phyloP scores from a whole-genome alignment of 768 basidiomycete species.

The Pilatotrama ljubarskyi region DNA sequence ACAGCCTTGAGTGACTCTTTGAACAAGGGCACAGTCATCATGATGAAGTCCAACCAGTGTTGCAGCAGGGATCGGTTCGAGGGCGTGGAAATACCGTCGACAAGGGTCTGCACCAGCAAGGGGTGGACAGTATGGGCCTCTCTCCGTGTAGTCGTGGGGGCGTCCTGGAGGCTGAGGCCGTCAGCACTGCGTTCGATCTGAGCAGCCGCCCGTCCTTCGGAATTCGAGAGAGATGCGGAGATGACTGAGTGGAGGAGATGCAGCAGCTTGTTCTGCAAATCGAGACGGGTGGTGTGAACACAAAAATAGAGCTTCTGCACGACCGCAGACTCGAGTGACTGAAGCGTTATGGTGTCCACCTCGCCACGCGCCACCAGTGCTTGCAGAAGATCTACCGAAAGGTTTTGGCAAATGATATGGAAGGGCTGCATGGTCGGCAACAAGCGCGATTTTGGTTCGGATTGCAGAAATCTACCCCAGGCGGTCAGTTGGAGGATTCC shows the following conservation, averaged over 20 bases:
- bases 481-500: neutral
- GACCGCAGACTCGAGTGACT: slow-evolving; percentile 67
- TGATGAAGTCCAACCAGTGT: slow-evolving; percentile 95
- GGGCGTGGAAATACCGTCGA: slow-evolving; percentile 72
- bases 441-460: slow-evolving; percentile 62
- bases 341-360: slow-evolving; percentile 56
- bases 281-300: slow-evolving; percentile 67
- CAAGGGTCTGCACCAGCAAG: slow-evolving; percentile 72
- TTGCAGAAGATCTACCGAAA: slow-evolving; percentile 80
- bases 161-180: slow-evolving; percentile 14
- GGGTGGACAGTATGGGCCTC: slow-evolving; percentile 60
- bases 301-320: slow-evolving; percentile 74
- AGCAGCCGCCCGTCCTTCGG: slow-evolving; percentile 25
- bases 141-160: slow-evolving; percentile 24
- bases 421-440: slow-evolving; percentile 54
- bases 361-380: slow-evolving; percentile 82
- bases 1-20: slow-evolving; percentile 67
- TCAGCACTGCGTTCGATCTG: slow-evolving; percentile 12
- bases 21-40: slow-evolving; percentile 88
- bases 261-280: slow-evolving; percentile 91
- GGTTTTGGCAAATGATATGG: slow-evolving; percentile 70
- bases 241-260: slow-evolving; percentile 88
- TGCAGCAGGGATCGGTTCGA: slow-evolving; percentile 82
- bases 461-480: slow-evolving; percentile 69
- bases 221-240: slow-evolving; percentile 53